A percentile compares a stretch with the other conserved stretches of the same genome.
phyloP scores from a whole-genome alignment of 129 eudicot genomes.

The Deinandra increscens region DNA sequence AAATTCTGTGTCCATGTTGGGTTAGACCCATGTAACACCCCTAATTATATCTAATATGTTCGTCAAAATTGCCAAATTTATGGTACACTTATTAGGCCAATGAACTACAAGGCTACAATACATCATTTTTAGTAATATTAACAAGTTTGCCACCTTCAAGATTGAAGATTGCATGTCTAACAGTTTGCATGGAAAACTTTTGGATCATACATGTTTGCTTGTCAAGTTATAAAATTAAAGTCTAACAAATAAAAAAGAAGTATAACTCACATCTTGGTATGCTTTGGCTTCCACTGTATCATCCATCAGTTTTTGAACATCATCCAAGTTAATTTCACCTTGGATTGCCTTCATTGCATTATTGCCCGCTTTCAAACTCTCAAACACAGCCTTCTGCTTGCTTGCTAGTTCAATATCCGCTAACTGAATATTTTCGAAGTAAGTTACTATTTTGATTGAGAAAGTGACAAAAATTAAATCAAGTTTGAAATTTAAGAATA shows the following conservation, averaged over 20 bases:
- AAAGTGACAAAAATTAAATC: background rate
- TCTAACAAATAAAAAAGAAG: background rate
- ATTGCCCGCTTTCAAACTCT: slow-evolving; percentile 88
- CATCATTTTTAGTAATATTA: background rate
- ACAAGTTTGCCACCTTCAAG: slow-evolving; percentile 9
- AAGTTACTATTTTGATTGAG: background rate
- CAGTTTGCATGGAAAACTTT: background rate
- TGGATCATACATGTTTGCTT: slow-evolving; percentile 1
- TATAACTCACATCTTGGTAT: slow-evolving; percentile 82
- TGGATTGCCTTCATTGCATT: slow-evolving; percentile 89
- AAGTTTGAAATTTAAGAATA: background rate
- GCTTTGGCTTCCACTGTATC: slow-evolving; percentile 98
- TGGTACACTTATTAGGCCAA: too few species aligned
- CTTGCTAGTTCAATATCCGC: slow-evolving; percentile 96
- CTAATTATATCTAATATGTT: too few species aligned
- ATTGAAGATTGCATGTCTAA: slow-evolving; percentile 12
- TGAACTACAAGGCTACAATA: too few species aligned
- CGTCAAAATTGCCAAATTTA: too few species aligned
- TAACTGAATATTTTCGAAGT: slow-evolving; percentile 47
- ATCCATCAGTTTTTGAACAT: slow-evolving; percentile 97
- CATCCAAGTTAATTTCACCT: slow-evolving; percentile 86
- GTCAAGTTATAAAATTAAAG: background rate
- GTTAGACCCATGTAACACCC: too few species aligned
- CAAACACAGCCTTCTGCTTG: slow-evolving; percentile 97
- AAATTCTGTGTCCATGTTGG: too few species aligned